Evolutionary conservation across 768 basidiomycete species (phyloP), one percentile per base, ranked within the genome.

Genomic region (Pisolithus marmoratus): DNA sequence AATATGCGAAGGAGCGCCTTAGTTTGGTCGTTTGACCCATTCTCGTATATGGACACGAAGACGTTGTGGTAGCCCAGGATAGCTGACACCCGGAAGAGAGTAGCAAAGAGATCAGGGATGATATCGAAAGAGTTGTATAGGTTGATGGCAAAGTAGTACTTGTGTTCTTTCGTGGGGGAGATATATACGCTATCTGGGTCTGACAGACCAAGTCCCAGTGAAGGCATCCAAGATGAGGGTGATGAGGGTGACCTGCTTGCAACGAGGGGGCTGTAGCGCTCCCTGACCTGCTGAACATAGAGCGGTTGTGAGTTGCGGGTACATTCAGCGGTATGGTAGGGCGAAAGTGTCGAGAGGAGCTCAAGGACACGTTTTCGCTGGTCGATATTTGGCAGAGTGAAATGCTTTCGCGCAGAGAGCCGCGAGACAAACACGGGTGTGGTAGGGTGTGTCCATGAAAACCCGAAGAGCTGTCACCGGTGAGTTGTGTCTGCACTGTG

Each of bases 91-190:
- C 94, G 84, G 77, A 99, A 99, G 60, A 99, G 85, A 20, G 94
- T 94, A 29, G 93, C 85, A 68, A 98, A 97, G 34, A 98, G 80
- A 71, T 99, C 96, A 17, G 96, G 94, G 58, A 98, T 94, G 67
- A 98, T 74, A 72, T 96, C 94, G 81, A 98, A 99, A 12, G 94
- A 97, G 76, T 99, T 99, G 79, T 97, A 97, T 53, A 98, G 77
- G 72, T 99, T 99, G 79, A 99, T 98, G 54, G 93, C 95, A 70
- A 99, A 96, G 72, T 92, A 98, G 69, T 98, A 99, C 68, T 99
- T 98, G 82, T 99, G 96, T 58, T 87, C 81, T 62, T 75, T 77
- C 11, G 77, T 65, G 24, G 75, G 67, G 19, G 68, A 58, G 20
- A 65, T 67, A 44, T 69, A 64, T 59, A 62, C 68, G 49, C 70